Percentiles rank a stretch among this genome's conserved stretches.
Evolutionary conservation across 805 yeast species (phyloP).

Genomic region (Metschnikowia koreensis): DNA sequence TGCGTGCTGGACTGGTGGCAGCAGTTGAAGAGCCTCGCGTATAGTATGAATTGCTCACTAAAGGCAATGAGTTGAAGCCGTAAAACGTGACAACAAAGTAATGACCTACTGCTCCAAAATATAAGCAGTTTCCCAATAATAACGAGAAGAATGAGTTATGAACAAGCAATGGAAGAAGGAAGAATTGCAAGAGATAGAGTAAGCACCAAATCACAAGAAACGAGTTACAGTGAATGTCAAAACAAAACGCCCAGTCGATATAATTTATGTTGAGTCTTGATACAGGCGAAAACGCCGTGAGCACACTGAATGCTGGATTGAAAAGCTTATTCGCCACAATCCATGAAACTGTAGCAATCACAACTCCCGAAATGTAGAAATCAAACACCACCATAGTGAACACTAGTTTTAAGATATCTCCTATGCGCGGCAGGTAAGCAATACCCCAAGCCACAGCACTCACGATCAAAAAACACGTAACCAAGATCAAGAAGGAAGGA

Average conservation of each 20-base stretch:
- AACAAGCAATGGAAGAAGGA: constrained; percentile 57
- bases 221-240: constrained; percentile 86
- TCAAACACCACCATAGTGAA: constrained; percentile 84
- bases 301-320: constrained; percentile 26
- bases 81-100: constrained; percentile 80
- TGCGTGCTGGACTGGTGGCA: constrained; percentile 42
- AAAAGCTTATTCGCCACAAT: constrained; percentile 63
- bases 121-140: constrained; percentile 72
- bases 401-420: constrained; percentile 63
- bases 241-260: constrained; percentile 92
- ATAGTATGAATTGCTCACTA: constrained; percentile 22
- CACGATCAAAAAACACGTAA: constrained; percentile 61
- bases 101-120: constrained; percentile 69
- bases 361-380: constrained; percentile 66
- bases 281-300: constrained; percentile 11
- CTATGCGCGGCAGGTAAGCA: constrained; percentile 64
- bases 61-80: constrained; percentile 62
- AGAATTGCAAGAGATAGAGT: constrained; percentile 18
- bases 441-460: constrained; percentile 91
- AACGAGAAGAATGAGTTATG: constrained; percentile 35
- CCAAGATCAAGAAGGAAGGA: constrained; percentile 78
- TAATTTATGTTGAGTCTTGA: constrained; percentile 28
- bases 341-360: constrained; percentile 76
- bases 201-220: constrained; percentile 46
- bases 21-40: constrained; percentile 15